Percentiles rank a stretch among this genome's conserved stretches.
Conservation (phyloP, 371 early-diverging fungal genomes). For the Mortierella sp. region DNA sequence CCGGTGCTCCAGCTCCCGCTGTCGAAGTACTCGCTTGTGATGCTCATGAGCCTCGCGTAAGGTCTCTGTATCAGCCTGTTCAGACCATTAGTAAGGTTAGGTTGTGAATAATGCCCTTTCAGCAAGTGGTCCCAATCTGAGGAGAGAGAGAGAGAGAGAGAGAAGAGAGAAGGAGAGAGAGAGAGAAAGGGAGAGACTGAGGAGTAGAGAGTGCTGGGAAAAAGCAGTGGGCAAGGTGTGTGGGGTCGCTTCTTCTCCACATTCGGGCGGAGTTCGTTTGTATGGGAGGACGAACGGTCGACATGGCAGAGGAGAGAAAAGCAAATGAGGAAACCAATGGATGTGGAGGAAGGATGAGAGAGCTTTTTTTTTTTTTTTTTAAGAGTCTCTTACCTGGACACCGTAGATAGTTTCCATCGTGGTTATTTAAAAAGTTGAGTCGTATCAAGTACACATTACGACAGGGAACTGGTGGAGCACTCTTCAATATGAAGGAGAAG, state of each 20-base stretch:
- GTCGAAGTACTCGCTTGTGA: conserved; percentile 25
- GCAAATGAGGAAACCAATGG: not conserved
- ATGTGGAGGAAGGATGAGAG: conserved; percentile 5
- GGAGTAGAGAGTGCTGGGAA: not conserved
- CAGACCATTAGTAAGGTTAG: not conserved
- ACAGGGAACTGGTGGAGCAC: not conserved
- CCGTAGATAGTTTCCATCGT: conserved; percentile 52
- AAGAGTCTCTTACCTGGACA: conserved; percentile 27
- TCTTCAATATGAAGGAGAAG: not conserved
- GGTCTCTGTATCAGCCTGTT: conserved; percentile 40
- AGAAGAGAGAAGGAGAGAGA: not conserved
- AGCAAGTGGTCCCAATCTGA: not conserved
- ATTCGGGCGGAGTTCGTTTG: not conserved
- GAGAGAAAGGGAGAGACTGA: not conserved
- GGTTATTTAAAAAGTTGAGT: not conserved
- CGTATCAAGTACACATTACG: not conserved
- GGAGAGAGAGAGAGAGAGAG: not conserved
- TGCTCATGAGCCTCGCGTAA: conserved; percentile 47
- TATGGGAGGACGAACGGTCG: not conserved
- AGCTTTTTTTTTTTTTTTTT: not conserved
- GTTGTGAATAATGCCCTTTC: not conserved
- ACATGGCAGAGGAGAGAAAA: not conserved
- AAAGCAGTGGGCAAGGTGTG: not conserved
- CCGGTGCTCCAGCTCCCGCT: conserved; percentile 21
- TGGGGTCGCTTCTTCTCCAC: not conserved